Base-by-base conservation (phyloP, 129 eudicot species). In the Tagetes erecta region DNA sequence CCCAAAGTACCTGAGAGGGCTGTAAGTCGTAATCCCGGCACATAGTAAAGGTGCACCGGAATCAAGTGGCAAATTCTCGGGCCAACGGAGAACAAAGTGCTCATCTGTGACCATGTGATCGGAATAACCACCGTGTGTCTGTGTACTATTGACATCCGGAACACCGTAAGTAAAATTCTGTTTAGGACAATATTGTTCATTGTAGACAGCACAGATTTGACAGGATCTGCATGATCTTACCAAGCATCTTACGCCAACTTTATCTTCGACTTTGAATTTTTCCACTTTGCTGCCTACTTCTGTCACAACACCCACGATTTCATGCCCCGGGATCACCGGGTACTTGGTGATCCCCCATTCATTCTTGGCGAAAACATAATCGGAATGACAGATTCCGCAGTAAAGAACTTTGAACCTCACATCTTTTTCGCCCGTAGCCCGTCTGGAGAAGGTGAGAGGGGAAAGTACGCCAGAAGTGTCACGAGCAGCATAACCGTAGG, bases 161-260 rank as follows among this genome's bases (percentile, higher is more conserved):
- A 56, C 10, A 11, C 78, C 67, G 27, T 76, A 84, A 31, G 87
- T n/a, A n/a, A n/a, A n/a, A n/a, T n/a, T 59, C 46, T 51, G 75
- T 57, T 85, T 83, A 2, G 88, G 45, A 56, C 97, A 91, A 59
- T 84, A 83, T 2, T 80, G 86, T 34, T 91, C 97, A 3, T 49
- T 76, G 70, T 86, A 75, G 10, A 12, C 2, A 1, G 39, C 31
- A 42, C 97, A 91, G 5, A 9, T 56, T 8, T 85, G 73, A 7
- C 96, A 91, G 9, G 84, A 60, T 34, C 76, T 68, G 31, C 97
- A 91, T 1, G 97, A 86, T 46, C 89, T 91, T 20, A 85, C 87
- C 56, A 88, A 8, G 77, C 87, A 88, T 40, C 97, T 96, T 6
- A 92, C 96, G 0, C 97, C 97, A 4, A 92, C 96, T 81, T 75